A percentile compares a stretch with the other conserved stretches of the same genome.
Conservation (phyloP, 495 filamentous ascomycete genomes). For the Parachaetomium inaequale region DNA sequence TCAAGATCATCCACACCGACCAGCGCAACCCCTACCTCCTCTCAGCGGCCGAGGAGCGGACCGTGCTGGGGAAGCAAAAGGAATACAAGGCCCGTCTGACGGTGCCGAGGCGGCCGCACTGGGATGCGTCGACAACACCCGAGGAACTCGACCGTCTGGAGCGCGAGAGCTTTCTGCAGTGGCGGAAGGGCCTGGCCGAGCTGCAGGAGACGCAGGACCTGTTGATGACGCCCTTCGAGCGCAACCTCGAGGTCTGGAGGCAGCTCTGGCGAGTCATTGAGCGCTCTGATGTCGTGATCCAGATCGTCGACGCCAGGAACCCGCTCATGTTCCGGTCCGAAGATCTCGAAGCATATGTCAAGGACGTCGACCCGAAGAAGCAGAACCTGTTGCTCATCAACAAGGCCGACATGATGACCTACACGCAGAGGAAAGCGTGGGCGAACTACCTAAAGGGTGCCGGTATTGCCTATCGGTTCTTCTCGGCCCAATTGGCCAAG, state of each 20-base stretch:
- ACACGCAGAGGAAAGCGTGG: constrained; percentile 79
- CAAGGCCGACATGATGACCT: constrained; percentile 99
- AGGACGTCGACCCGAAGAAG: constrained; percentile 84
- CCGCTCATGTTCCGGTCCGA: constrained; percentile 91
- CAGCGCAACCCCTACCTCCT: constrained; percentile 95
- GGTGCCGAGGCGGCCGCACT: constrained; percentile 83
- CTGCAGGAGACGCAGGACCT: constrained; percentile 90
- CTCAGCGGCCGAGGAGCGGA: constrained; percentile 78
- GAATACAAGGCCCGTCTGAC: constrained; percentile 74
- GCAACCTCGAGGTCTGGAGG: constrained; percentile 97
- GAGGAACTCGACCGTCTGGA: constrained; percentile 76
- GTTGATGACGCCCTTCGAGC: constrained; percentile 97
- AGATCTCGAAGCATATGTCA: constrained; percentile 90
- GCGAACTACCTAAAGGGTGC: constrained; percentile 80
- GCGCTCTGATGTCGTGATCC: constrained; percentile 89
- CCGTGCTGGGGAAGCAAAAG: constrained; percentile 72
- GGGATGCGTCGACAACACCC: constrained; percentile 80
- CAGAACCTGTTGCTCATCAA: constrained; percentile 92
- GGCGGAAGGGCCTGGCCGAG: constrained; percentile 87
- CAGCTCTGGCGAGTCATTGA: constrained; percentile 99
- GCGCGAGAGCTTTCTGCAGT: constrained; percentile 75
- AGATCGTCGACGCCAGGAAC: constrained; percentile 97
- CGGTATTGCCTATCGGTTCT: constrained; percentile 86
- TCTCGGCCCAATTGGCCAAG: constrained; percentile 89
- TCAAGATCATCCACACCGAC: constrained; percentile 95